Evolutionary conservation across 331 rosid species (phyloP), one percentile per base, ranked within the genome.

Genomic region (Dryas integrifolia): DNA sequence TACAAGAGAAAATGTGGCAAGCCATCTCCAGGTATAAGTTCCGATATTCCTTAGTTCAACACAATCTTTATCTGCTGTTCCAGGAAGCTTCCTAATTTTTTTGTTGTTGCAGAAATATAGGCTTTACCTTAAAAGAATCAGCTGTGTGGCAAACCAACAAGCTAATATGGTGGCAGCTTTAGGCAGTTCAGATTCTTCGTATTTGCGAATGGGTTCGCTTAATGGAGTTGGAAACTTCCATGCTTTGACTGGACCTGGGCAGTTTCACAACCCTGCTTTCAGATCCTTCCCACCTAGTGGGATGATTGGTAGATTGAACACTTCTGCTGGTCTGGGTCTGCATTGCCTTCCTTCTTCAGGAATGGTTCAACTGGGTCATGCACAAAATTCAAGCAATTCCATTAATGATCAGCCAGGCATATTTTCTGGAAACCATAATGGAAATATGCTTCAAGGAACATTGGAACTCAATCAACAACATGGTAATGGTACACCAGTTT

Each of bases 1-100:
- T 56, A 92, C 99, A 4, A 84, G 99, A 84, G 99, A 95, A 78
- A 95, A 95, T 65, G 99, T 95, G 73, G 99, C 97, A 1, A 95
- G 99, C 84, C 99, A 95, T 92, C 96, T 95, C 63, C 98, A 95
- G 99, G 99, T 68, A 88, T 45, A 60, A 45, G 44, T 79, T 75
- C 80, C 24, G 41, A 45, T 53, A 52, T 57, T 56, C 69, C 14
- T 64, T 62, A 43, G 14, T 77, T 72, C 65, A 67, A 11, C 76
- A 51, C 73, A 76, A 53, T 58, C 48, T 65, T 46, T 30, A 61
- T 48, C 43, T 46, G 62, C 51, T 39, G 41, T 80, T 79, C 39
- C 18, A 59, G 7, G 48, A 73, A 66, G 63, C 67, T 82, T 69
- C 63, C 59, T 64, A 11, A 38, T 63, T 55, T 67, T 13, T 57